Conservation (phyloP, 1,284 basidiomycete genomes). For the Mycosarcoma mackinlayi region DNA sequence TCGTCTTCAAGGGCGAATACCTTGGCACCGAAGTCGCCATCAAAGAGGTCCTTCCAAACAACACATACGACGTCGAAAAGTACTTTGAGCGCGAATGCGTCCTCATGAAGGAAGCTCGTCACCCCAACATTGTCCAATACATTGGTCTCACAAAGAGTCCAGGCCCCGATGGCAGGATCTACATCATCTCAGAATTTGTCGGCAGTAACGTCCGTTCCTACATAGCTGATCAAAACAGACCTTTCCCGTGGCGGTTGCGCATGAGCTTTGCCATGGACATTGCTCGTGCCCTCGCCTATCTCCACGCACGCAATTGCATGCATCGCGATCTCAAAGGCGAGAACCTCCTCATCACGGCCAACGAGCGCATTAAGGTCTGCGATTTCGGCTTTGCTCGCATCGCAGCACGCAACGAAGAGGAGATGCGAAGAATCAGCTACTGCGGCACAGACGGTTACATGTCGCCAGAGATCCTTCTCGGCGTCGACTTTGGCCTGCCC, state of each 20-base stretch:
- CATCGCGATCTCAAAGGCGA: conserved; percentile 91
- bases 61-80: conserved; percentile 89
- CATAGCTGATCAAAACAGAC: conserved; percentile 59
- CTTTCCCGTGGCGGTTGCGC: conserved; percentile 72
- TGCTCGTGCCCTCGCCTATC: conserved; percentile 90
- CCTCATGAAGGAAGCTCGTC: conserved; percentile 90
- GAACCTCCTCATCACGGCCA: conserved; percentile 91
- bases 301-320: conserved; percentile 84
- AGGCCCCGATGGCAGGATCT: conserved; percentile 77
- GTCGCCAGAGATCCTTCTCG: conserved; percentile 88
- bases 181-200: conserved; percentile 66
- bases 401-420: conserved; percentile 88
- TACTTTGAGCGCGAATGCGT: conserved; percentile 98
- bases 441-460: conserved; percentile 84
- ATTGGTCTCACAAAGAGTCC: conserved; percentile 91
- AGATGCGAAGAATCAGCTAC: conserved; percentile 89
- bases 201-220: conserved; percentile 59
- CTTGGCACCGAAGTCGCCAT: conserved; percentile 95
- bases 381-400: conserved; percentile 95
- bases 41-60: conserved; percentile 91
- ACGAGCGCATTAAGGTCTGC: conserved; percentile 93
- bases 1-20: conserved; percentile 77
- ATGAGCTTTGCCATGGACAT: conserved; percentile 95
- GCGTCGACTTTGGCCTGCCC: conserved; percentile 88
- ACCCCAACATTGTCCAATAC: conserved; percentile 93